These are phyloP conservation scores for Strigomonas culicis DNA, from an alignment of 208 protist species.

Conservation along the genomic window DNA sequence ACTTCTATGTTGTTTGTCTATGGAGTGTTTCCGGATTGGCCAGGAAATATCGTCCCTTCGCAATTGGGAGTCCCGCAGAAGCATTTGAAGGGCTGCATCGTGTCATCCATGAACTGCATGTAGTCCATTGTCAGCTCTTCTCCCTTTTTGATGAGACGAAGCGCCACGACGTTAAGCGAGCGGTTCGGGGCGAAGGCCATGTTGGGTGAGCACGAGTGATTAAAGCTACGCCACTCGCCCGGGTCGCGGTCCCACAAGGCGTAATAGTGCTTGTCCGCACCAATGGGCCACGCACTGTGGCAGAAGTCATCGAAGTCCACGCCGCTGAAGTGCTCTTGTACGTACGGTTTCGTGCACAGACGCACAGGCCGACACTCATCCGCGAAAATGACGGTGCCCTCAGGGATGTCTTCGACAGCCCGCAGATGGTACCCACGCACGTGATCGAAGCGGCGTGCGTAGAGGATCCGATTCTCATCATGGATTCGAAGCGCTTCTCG, in stretches of 20 bases:
- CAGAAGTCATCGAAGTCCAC: slow-evolving; percentile 62
- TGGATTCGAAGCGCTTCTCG: slow-evolving; percentile 48
- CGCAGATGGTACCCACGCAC: slow-evolving; percentile 68
- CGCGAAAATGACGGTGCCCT: slow-evolving; percentile 52
- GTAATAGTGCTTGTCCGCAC: slow-evolving; percentile 72
- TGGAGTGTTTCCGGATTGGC: neutral
- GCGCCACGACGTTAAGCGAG: slow-evolving; percentile 66
- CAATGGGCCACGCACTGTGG: slow-evolving; percentile 75
- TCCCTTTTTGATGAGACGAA: slow-evolving; percentile 65
- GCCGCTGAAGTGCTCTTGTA: slow-evolving; percentile 25
- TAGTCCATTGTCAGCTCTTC: slow-evolving; percentile 92
- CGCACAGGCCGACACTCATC: slow-evolving; percentile 62
- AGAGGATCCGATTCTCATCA: slow-evolving; percentile 34
- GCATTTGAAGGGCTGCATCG: slow-evolving; percentile 73
- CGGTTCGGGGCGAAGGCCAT: slow-evolving; percentile 55
- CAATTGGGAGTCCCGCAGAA: slow-evolving; percentile 51
- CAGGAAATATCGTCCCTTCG: slow-evolving; percentile 35
- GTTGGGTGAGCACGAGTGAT: slow-evolving; percentile 85
- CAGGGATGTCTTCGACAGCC: slow-evolving; percentile 46
- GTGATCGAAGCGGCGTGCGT: slow-evolving; percentile 44
- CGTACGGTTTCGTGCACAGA: slow-evolving; percentile 80
- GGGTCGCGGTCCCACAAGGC: slow-evolving; percentile 76
- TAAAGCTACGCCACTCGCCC: slow-evolving; percentile 63
- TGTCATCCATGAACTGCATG: slow-evolving; percentile 75
- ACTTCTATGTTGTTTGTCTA: neutral